A percentile compares a stretch with the other conserved stretches of the same genome.
phyloP scores from a whole-genome alignment of 148 eudicot species.

The Silene latifolia region DNA sequence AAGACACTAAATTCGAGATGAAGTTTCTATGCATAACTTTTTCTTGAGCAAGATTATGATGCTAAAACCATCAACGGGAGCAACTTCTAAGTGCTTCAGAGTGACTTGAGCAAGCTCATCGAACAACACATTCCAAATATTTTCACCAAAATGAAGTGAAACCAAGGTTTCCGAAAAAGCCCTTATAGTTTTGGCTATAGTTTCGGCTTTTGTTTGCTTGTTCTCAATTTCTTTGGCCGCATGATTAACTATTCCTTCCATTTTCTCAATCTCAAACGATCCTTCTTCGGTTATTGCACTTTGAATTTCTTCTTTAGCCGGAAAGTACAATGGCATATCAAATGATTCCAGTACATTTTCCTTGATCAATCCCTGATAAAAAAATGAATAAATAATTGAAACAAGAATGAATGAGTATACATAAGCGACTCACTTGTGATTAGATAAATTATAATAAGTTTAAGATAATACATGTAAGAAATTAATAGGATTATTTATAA shows the following conservation, averaged over 20 bases:
- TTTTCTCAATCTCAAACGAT: constrained; percentile 10
- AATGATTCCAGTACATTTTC: background rate
- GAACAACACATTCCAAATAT: background rate
- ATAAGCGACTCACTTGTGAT: too few species aligned
- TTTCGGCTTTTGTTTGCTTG: background rate
- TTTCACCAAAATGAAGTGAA: constrained; percentile 12
- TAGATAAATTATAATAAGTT: too few species aligned
- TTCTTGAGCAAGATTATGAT: background rate
- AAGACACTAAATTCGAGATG: too few species aligned
- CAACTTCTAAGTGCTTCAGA: background rate
- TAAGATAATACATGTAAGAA: too few species aligned
- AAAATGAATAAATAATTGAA: too few species aligned
- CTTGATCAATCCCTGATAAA: constrained; percentile 3
- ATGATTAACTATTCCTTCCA: background rate
- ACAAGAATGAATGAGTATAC: too few species aligned
- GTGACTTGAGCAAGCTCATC: background rate
- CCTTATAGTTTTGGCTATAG: background rate
- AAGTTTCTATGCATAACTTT: background rate
- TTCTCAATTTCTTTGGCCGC: background rate
- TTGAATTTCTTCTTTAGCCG: constrained; percentile 3
- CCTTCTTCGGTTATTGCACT: constrained; percentile 6
- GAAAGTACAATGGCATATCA: constrained; percentile 1
- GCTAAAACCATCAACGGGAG: background rate
- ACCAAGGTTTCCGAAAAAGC: constrained; percentile 1
- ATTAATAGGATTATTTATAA: too few species aligned